Base-by-base conservation (phyloP, 2,329 filamentous ascomycete genomes). In the Dactylellina sp. region DNA sequence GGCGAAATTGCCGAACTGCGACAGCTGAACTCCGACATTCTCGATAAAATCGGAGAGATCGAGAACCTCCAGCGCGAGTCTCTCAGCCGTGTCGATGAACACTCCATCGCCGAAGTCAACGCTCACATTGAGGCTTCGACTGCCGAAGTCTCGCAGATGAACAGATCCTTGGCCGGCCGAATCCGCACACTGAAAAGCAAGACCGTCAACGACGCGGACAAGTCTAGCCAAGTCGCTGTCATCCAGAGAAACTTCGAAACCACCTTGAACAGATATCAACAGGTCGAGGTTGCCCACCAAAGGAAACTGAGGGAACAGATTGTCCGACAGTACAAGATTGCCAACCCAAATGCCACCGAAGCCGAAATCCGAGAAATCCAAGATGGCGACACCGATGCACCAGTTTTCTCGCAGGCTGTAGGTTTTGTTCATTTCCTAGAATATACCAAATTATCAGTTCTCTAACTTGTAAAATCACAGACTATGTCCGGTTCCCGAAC, bases 251-350 rank as follows among this genome's bases (percentile, higher is more conserved):
- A 89, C 65, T 85, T 97, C 77, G 93, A 94, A 84, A 84, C 86
- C 47, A 91, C 91, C 71, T 94, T 97, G 81, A 87, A 91, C 77
- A 84, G 88, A 75, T 97, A 93, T 84, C 92, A 95, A 82, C 86
- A 88, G 76, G 85, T 92, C 63, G 93, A 98, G 82, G 87, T 87
- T 0, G 86, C 89, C 20, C 97, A 93, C 85, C 88, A 90, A 80
- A 90, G 91, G 82, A 89, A 90, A 77, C 88, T 92, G 32, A 87
- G 91, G 80, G 90, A 92, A 55, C 92, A 96, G 82, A 91, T 96
- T 83, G 90, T 89, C 77, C 88, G 95, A 63, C 93, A 97, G 81
- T 97, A 96, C 82, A 87, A 91, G 71, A 97, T 98, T 80, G 93
- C 95, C 63, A 87, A 89, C 76, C 91, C 93, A 20, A 89, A 96